phyloP scores from a whole-genome alignment of 176 grass and related monocot genomes.

The Metroxylon sagu region DNA sequence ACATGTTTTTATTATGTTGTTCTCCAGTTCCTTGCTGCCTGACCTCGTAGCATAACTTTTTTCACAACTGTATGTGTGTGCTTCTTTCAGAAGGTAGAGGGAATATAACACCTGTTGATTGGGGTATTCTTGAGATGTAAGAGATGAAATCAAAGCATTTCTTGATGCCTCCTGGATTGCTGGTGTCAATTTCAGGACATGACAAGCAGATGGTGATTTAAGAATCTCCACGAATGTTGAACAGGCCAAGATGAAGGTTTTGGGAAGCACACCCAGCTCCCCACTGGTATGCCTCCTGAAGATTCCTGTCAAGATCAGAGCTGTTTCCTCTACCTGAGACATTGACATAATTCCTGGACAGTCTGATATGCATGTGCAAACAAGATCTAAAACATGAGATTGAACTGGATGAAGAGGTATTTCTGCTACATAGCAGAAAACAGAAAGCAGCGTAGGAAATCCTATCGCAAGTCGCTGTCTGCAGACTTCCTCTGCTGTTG shows the following conservation, averaged over 20 bases:
- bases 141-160: conserved; percentile 47
- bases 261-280: conserved; percentile 49
- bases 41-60: conserved; percentile 24
- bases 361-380: conserved; percentile 52
- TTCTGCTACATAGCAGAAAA: conserved; percentile 73
- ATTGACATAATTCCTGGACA: conserved; percentile 61
- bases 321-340: conserved; percentile 67
- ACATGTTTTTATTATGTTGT: conserved; percentile 58
- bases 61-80: conserved; percentile 52
- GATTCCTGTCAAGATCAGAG: conserved; percentile 45
- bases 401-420: conserved; percentile 89
- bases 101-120: conserved; percentile 37
- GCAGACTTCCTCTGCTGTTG: conserved; percentile 56
- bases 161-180: conserved; percentile 65
- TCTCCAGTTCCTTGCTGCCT: conserved; percentile 43
- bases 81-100: conserved; percentile 72
- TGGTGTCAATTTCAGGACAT: conserved; percentile 46
- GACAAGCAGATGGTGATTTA: conserved; percentile 47
- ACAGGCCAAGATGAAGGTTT: conserved; percentile 60
- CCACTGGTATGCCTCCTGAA: conserved; percentile 48
- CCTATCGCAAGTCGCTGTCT: conserved; percentile 70
- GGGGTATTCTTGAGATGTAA: conserved; percentile 33
- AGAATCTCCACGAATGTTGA: conserved; percentile 70
- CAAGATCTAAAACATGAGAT: conserved; percentile 56
- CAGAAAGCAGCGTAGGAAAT: conserved; percentile 68